Base-by-base conservation (phyloP, 805 yeast genomes). In the Candida caryicola region DNA sequence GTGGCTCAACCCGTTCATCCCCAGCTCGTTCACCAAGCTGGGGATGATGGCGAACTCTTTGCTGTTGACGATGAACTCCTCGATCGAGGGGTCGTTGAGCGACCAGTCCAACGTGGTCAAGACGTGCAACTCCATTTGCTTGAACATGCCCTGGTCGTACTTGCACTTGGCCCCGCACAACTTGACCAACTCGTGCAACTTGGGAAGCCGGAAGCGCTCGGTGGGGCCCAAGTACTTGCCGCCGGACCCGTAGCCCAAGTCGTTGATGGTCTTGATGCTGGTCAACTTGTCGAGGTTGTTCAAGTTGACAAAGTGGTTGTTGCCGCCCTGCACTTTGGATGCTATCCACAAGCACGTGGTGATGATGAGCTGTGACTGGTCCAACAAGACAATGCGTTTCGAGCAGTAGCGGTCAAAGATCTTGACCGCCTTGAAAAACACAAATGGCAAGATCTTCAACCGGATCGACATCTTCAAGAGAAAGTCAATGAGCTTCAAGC, bases 341-440 rank as follows among this genome's bases (percentile, higher is more conserved):
- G 96, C 87, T 23, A 91, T 75, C 97, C 98, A 91, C 25, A 91
- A 66, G 44, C 96, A 87, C 4, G 96, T 87, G 44, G 95, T 85
- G 23, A 95, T 88, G 8, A 91, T 91, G 37, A 91, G 72, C 61
- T 90, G 96, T 44, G 87, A 81, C 62, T 90, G 98, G 41, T 85
- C 90, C 48, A 82, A 77, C 46, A 85, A 74, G 1, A 90, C 93
- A 5, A 89, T 79, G 50, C 98, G 73, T 51, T 82, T 84, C 37
- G 95, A 84, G 57, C 95, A 85, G 65, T 91, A 91, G 44, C 97
- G 77, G 60, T 91, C 99, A 44, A 91, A 85, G 37, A 90, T 72
- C 50, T 82, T 81, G 28, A 82, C 79, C 0, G 84, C 80, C 56
- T 79, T 69, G 77, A 79, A 66, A 69, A 79, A 69, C 54, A 86